A percentile compares a stretch with the other conserved stretches of the same genome.
Conservation (phyloP, 345 rosid genomes). For the Adansonia digitata region DNA sequence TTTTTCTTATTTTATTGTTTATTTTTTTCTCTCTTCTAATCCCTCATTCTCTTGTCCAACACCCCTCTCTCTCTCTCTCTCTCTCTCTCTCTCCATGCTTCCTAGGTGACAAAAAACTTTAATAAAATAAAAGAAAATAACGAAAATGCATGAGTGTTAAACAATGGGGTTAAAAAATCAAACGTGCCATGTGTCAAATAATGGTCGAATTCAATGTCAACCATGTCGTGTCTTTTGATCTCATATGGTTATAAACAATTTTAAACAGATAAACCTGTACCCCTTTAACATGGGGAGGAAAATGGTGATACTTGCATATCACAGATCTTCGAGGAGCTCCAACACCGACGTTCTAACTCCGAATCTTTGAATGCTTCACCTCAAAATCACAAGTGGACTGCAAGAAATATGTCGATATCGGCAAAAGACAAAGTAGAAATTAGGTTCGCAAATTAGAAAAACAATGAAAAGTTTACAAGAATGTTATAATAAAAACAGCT, state of each 20-base stretch:
- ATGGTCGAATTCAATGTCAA: not conserved
- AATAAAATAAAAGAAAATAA: too few species aligned
- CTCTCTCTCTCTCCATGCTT: too few species aligned
- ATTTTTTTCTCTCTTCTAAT: too few species aligned
- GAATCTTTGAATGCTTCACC: conserved; percentile 8
- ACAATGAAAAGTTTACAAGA: not conserved
- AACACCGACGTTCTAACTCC: conserved; percentile 3
- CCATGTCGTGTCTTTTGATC: not conserved
- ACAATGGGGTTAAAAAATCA: not conserved
- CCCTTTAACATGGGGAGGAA: not conserved
- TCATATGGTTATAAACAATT: conserved; percentile 1
- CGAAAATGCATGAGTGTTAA: not conserved
- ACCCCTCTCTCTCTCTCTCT: too few species aligned
- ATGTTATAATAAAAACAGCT: not conserved
- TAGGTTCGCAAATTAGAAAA: not conserved
- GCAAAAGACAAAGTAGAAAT: not conserved
- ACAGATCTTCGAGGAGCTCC: conserved; percentile 9
- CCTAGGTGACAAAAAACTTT: too few species aligned
- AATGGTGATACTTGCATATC: not conserved
- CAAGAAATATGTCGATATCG: conserved; percentile 13
- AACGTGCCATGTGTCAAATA: not conserved
- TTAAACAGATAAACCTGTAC: conserved; percentile 1
- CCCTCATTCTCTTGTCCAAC: too few species aligned
- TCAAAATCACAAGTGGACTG: conserved; percentile 23
- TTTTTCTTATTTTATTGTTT: too few species aligned